phyloP scores from a whole-genome alignment of 495 filamentous ascomycete genomes.

The Amorphotheca resinae region DNA sequence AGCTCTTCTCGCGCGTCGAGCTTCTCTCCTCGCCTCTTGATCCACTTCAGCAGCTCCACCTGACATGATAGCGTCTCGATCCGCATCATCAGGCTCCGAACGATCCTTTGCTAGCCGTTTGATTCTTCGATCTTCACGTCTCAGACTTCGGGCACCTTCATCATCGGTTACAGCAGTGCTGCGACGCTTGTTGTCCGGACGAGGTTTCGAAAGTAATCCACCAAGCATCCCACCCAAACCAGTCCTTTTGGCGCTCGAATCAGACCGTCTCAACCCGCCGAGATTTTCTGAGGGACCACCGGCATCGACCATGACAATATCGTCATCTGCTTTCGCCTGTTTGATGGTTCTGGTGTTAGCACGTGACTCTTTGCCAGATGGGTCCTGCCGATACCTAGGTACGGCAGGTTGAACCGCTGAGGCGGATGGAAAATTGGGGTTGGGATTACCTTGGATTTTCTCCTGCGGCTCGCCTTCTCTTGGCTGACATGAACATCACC shows the following conservation, averaged over 20 bases:
- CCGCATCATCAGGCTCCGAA: conserved; percentile 1
- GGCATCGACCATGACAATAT: conserved; percentile 34
- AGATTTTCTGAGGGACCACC: conserved; percentile 22
- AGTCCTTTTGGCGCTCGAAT: conserved; percentile 27
- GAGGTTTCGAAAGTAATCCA: conserved; percentile 18
- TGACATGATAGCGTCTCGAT: conserved; percentile 22
- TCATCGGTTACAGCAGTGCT: conserved; percentile 16
- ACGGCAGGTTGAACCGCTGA: conserved; percentile 15
- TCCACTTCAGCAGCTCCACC: conserved; percentile 30
- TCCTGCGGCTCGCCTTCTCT: conserved; percentile 16
- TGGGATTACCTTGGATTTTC: conserved; percentile 23
- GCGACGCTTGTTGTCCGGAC: conserved; percentile 19
- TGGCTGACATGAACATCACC: conserved; percentile 11
- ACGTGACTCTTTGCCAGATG: conserved; percentile 10
- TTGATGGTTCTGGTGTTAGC: conserved; percentile 17
- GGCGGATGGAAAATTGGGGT: conserved; percentile 3
- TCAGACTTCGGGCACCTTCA: conserved; percentile 27
- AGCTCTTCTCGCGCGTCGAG: conserved; percentile 35
- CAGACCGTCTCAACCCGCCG: conserved; percentile 16
- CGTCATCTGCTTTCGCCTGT: conserved; percentile 30
- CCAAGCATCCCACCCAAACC: conserved; percentile 34
- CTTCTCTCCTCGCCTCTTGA: conserved; percentile 40
- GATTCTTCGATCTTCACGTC: conserved; percentile 22
- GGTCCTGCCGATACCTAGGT: conserved; percentile 6
- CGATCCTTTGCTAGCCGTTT: conserved; percentile 17